These are phyloP conservation scores for Boletus sp. DNA, from an alignment of 768 basidiomycete genomes.

Conservation along the genomic window DNA sequence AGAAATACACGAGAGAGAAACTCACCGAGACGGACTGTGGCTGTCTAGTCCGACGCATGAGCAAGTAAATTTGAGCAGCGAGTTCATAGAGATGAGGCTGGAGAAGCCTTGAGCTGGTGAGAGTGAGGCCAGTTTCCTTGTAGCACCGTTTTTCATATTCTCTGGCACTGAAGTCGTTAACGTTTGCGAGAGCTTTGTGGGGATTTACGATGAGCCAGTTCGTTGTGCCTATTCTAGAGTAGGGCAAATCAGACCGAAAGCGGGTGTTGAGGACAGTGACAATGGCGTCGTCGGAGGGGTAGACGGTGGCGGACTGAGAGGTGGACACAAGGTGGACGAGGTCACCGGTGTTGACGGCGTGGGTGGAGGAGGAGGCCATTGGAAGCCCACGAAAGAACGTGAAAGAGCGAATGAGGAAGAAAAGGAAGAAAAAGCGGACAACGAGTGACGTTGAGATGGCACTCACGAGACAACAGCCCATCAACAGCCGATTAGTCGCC, in stretches of 20 bases:
- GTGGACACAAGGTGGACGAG: conserved; percentile 74
- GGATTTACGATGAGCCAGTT: conserved; percentile 85
- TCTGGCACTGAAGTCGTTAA: conserved; percentile 77
- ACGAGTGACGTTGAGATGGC: conserved; percentile 1
- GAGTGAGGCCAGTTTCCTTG: conserved; percentile 69
- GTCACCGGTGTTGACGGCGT: conserved; percentile 71
- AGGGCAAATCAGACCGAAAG: conserved; percentile 84
- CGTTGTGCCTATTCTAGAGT: conserved; percentile 69
- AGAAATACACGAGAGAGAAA: not conserved
- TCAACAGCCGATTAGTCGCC: too few relatives aligned
- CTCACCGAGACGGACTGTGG: conserved; percentile 82
- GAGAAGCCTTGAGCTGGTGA: conserved; percentile 55
- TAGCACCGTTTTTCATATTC: conserved; percentile 84
- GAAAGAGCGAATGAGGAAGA: conserved; percentile 6
- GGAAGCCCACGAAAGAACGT: conserved; percentile 36
- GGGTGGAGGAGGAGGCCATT: conserved; percentile 38
- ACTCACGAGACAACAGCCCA: too few relatives aligned
- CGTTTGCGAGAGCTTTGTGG: conserved; percentile 73
- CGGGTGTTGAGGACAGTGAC: conserved; percentile 79
- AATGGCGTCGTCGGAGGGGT: conserved; percentile 84
- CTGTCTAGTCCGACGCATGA: conserved; percentile 77
- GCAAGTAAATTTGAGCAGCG: conserved; percentile 76
- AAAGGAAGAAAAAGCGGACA: conserved; percentile 1
- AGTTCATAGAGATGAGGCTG: conserved; percentile 90
- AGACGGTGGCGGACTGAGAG: conserved; percentile 69